These are phyloP conservation scores for Malania oleifera DNA, from an alignment of 164 flowering plant genomes.

Conservation along the genomic window DNA sequence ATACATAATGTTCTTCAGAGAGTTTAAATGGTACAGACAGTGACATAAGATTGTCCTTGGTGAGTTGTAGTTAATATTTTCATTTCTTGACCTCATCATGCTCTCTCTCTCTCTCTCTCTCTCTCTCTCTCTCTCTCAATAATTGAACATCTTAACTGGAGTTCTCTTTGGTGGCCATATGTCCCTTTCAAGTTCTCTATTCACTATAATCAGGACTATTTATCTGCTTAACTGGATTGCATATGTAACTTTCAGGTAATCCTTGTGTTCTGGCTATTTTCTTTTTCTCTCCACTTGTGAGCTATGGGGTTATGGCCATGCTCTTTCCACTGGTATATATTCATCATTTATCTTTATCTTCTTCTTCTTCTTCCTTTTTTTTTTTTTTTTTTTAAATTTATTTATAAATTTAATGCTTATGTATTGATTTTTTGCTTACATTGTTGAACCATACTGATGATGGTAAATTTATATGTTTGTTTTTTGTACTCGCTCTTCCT, in stretches of 20 bases:
- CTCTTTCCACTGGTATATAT: constrained; percentile 78
- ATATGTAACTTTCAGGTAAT: constrained; percentile 50
- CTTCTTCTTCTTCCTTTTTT: neutral
- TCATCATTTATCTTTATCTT: neutral
- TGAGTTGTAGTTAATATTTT: too few species aligned
- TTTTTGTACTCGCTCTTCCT: neutral
- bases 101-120: too few species aligned
- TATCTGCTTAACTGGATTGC: neutral
- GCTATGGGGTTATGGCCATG: constrained; percentile 88
- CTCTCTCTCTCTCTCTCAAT: too few species aligned
- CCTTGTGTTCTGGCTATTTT: constrained; percentile 88
- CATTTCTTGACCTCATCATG: too few species aligned
- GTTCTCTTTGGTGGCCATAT: too few species aligned
- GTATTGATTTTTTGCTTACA: neutral
- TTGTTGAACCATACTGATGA: neutral
- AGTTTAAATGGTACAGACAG: too few species aligned
- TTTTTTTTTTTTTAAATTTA: too few species aligned
- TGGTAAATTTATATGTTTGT: neutral
- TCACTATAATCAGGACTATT: neutral
- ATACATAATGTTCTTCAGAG: too few species aligned
- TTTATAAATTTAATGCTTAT: neutral
- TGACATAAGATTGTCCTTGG: too few species aligned
- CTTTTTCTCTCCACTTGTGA: constrained; percentile 75
- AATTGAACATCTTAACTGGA: too few species aligned
- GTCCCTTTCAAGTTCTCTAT: too few species aligned